These are phyloP conservation scores for Rhizoctonia solani DNA, from an alignment of 1,284 basidiomycete species.

Conservation along the genomic window DNA sequence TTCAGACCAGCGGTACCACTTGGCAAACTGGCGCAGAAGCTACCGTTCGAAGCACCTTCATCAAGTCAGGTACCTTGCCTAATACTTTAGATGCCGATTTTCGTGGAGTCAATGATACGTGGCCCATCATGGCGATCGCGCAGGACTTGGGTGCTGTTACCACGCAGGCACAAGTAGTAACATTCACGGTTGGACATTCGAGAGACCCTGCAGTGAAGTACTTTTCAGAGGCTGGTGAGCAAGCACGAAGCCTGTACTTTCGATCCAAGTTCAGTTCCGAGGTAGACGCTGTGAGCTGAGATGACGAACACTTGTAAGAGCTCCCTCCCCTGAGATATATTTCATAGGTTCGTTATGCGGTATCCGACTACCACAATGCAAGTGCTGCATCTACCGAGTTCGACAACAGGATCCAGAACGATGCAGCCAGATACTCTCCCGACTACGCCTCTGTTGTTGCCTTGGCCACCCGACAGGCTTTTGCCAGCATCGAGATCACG, in stretches of 20 bases:
- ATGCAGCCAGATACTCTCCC: too few species aligned
- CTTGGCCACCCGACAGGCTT: constrained; percentile 62
- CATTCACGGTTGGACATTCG: constrained; percentile 61
- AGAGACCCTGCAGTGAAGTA: constrained; percentile 64
- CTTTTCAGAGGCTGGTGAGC: constrained; percentile 54
- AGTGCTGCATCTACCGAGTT: too few species aligned
- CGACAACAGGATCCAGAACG: too few species aligned
- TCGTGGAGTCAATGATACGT: constrained; percentile 60
- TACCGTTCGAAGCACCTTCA: constrained; percentile 59
- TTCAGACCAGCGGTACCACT: constrained; percentile 54
- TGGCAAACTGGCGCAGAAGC: constrained; percentile 65
- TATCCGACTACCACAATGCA: constrained; percentile 56
- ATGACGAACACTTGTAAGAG: neutral
- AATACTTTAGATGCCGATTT: constrained; percentile 64
- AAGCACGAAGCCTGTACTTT: constrained; percentile 56
- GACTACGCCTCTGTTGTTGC: constrained; percentile 62
- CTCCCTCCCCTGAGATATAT: neutral
- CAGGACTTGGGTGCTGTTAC: constrained; percentile 52
- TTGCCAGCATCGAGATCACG: constrained; percentile 65
- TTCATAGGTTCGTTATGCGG: constrained; percentile 48
- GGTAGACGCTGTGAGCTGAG: constrained; percentile 52
- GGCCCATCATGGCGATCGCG: constrained; percentile 68
- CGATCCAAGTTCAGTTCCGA: constrained; percentile 56
- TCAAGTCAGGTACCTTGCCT: constrained; percentile 55
- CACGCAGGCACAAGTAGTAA: constrained; percentile 46